Conservation (phyloP, 345 rosid species). For the Eutrema yunnanense region DNA sequence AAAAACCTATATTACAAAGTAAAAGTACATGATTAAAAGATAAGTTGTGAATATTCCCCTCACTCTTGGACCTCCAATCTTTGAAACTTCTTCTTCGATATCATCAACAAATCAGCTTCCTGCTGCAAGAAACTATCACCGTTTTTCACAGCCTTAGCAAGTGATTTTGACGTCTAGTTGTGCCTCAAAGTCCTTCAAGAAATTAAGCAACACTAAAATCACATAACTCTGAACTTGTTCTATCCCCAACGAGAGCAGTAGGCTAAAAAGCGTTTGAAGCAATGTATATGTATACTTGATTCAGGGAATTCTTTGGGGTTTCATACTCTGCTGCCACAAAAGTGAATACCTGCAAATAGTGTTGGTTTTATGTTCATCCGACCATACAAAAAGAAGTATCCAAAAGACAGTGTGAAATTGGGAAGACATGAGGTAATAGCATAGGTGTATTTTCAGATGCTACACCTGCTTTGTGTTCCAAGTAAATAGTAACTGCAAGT, state of each 20-base stretch:
- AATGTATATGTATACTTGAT: constrained; percentile 48
- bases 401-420: neutral
- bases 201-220: neutral
- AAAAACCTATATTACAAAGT: no score
- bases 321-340: constrained; percentile 89
- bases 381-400: neutral
- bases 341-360: constrained; percentile 58
- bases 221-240: neutral
- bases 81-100: no score
- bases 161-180: no score
- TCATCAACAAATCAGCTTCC: no score
- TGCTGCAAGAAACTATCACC: no score
- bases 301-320: constrained; percentile 67
- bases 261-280: neutral
- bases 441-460: neutral
- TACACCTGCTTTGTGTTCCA: constrained; percentile 98
- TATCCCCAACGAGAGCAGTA: neutral
- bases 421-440: neutral
- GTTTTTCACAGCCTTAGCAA: no score
- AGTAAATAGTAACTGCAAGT: constrained; percentile 77
- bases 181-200: no score
- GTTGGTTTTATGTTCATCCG: neutral
- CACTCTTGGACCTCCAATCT: no score
- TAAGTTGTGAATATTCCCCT: no score
- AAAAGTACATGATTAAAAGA: no score